Conservation (phyloP, 768 basidiomycete species). For the Lactarius pseudohatsudake region DNA sequence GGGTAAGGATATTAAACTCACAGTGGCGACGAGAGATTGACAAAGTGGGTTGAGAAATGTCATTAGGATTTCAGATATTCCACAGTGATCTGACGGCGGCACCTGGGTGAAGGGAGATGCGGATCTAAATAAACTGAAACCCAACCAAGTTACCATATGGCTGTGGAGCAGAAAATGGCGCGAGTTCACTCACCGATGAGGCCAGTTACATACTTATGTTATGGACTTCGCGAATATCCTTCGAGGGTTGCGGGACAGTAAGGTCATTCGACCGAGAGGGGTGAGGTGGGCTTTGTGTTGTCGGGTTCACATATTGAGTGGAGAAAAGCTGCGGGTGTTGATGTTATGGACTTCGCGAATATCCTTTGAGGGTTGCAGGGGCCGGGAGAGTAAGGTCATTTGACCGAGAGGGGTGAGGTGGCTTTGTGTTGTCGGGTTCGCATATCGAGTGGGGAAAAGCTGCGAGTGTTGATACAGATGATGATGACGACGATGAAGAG, state of each 20-base stretch:
- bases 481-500: no score
- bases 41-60: constrained; percentile 52
- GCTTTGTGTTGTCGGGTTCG: no score
- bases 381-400: no score
- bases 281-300: no score
- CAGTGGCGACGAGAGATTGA: background rate
- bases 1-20: no score
- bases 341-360: background rate
- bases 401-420: no score
- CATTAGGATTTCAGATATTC: constrained; percentile 79
- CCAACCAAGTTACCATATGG: constrained; percentile 10
- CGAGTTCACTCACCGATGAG: constrained; percentile 60
- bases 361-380: no score
- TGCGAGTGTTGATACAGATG: no score
- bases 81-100: constrained; percentile 75
- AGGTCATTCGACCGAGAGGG: no score
- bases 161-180: constrained; percentile 13
- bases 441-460: no score
- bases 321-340: constrained; percentile 26
- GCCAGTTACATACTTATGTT: constrained; percentile 61
- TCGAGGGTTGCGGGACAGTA: constrained; percentile 20
- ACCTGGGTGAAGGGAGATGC: background rate
- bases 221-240: constrained; percentile 46
- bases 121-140: constrained; percentile 15
- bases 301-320: constrained; percentile 36